Conservation (phyloP, 192 early-diverging fungal species). For the Coemansia sp. region DNA sequence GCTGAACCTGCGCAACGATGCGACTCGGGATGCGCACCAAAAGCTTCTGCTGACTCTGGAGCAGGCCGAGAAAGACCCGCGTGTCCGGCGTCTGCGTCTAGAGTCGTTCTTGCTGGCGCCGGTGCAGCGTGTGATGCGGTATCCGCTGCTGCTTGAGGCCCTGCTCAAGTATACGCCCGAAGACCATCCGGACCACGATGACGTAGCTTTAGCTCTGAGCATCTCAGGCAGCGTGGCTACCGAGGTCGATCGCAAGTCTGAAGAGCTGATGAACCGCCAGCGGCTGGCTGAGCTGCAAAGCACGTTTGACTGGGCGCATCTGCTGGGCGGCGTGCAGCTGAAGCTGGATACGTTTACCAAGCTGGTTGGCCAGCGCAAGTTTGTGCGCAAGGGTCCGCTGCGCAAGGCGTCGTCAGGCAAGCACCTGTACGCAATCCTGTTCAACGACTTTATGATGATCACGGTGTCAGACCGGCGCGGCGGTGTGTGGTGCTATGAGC, state of each 20-base stretch:
- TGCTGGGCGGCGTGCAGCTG: constrained; percentile 53
- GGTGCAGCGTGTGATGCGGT: constrained; percentile 53
- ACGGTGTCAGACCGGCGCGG: constrained; percentile 48
- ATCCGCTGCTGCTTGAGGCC: constrained; percentile 49
- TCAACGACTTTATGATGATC: constrained; percentile 58
- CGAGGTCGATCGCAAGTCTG: constrained; percentile 54
- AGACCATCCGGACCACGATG: constrained; percentile 47
- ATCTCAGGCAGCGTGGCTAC: constrained; percentile 47
- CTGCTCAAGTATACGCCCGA: constrained; percentile 53
- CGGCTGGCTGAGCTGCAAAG: constrained; percentile 50
- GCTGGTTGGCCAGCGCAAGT: constrained; percentile 51
- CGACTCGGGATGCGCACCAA: constrained; percentile 43
- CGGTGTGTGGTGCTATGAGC: constrained; percentile 51
- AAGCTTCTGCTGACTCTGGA: constrained; percentile 48
- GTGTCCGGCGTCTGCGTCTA: constrained; percentile 40
- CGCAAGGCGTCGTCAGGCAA: constrained; percentile 51
- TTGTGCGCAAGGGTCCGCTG: constrained; percentile 55
- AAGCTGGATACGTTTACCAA: constrained; percentile 50
- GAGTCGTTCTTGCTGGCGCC: constrained; percentile 53
- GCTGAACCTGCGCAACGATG: constrained; percentile 41
- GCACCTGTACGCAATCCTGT: constrained; percentile 51
- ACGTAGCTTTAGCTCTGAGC: constrained; percentile 51
- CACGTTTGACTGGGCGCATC: constrained; percentile 51
- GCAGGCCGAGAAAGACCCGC: constrained; percentile 44
- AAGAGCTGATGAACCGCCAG: constrained; percentile 50